phyloP scores from a whole-genome alignment of 129 eudicot genomes.

The Artemisia argyi region DNA sequence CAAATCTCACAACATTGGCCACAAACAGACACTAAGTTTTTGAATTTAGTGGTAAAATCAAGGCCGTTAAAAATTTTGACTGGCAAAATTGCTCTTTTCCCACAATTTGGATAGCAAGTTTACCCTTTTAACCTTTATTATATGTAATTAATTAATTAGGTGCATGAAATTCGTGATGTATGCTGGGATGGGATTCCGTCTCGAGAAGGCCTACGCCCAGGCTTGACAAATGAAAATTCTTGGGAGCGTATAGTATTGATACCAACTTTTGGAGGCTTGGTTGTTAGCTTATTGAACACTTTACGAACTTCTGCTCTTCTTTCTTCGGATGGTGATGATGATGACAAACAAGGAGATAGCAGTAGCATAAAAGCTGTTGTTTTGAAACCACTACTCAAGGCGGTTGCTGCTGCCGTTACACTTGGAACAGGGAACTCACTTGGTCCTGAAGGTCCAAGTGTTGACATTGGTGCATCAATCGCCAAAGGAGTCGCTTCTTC shows the following conservation, averaged over 20 bases:
- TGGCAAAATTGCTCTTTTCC: too few relatives aligned
- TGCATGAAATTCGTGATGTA: slow-evolving; percentile 83
- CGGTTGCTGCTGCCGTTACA: slow-evolving; percentile 82
- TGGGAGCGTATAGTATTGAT: slow-evolving; percentile 70
- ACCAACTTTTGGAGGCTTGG: slow-evolving; percentile 79
- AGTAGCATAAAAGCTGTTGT: slow-evolving; percentile 37
- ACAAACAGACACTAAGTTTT: too few relatives aligned
- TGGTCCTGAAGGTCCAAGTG: slow-evolving; percentile 99
- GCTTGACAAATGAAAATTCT: slow-evolving; percentile 46
- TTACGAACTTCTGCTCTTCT: slow-evolving; percentile 36
- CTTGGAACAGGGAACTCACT: slow-evolving; percentile 95
- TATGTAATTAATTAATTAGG: slow-evolving; percentile 39
- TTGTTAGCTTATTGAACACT: slow-evolving; percentile 62
- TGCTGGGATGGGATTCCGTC: slow-evolving; percentile 81
- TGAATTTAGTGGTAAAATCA: too few relatives aligned
- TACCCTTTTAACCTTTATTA: neutral
- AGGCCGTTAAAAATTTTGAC: too few relatives aligned
- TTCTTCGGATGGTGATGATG: slow-evolving; percentile 14
- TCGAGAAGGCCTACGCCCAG: slow-evolving; percentile 88
- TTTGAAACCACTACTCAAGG: slow-evolving; percentile 60
- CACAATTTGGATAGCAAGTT: too few relatives aligned
- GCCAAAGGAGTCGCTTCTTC: slow-evolving; percentile 60
- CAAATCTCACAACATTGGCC: too few relatives aligned
- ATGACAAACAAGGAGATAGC: slow-evolving; percentile 31
- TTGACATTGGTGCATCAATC: slow-evolving; percentile 86